A percentile compares a stretch with the other conserved stretches of the same genome.
phyloP scores from a whole-genome alignment of 768 basidiomycete genomes.

The Hericium erinaceus region DNA sequence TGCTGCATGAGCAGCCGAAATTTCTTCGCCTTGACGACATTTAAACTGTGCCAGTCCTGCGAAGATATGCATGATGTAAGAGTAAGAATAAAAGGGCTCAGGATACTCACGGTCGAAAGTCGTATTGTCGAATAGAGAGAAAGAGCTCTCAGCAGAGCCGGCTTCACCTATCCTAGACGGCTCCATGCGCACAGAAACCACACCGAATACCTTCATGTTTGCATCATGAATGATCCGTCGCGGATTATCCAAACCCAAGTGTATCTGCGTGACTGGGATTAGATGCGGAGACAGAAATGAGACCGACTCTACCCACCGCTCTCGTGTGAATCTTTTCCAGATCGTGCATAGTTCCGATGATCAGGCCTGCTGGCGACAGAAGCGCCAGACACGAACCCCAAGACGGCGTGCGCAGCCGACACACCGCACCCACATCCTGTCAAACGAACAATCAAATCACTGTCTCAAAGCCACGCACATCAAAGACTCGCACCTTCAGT shows the following conservation, averaged over 20 bases:
- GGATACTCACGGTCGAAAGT: slow-evolving; percentile 40
- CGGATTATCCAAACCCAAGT: slow-evolving; percentile 66
- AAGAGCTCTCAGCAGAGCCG: slow-evolving; percentile 39
- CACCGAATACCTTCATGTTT: slow-evolving; percentile 47
- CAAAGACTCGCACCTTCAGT: slow-evolving; percentile 41
- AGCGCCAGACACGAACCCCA: slow-evolving; percentile 52
- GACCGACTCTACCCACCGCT: slow-evolving; percentile 37
- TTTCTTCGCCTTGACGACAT: slow-evolving; percentile 49
- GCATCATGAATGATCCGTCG: slow-evolving; percentile 55
- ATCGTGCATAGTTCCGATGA: slow-evolving; percentile 58
- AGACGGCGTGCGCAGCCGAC: slow-evolving; percentile 38
- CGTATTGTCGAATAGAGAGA: slow-evolving; percentile 58
- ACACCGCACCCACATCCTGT: slow-evolving; percentile 42
- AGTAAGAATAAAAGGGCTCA: background rate
- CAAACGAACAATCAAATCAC: background rate
- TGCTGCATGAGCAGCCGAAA: slow-evolving; percentile 65
- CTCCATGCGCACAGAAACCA: slow-evolving; percentile 45
- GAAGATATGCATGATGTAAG: background rate
- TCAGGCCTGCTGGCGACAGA: slow-evolving; percentile 41
- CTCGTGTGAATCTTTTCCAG: slow-evolving; percentile 77
- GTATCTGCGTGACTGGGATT: slow-evolving; percentile 34
- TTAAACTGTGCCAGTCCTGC: slow-evolving; percentile 39
- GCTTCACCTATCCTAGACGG: slow-evolving; percentile 46
- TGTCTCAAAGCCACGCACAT: background rate
- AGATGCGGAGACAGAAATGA: background rate